phyloP scores from a whole-genome alignment of 768 basidiomycete genomes.

The Tylopilus sp. region DNA sequence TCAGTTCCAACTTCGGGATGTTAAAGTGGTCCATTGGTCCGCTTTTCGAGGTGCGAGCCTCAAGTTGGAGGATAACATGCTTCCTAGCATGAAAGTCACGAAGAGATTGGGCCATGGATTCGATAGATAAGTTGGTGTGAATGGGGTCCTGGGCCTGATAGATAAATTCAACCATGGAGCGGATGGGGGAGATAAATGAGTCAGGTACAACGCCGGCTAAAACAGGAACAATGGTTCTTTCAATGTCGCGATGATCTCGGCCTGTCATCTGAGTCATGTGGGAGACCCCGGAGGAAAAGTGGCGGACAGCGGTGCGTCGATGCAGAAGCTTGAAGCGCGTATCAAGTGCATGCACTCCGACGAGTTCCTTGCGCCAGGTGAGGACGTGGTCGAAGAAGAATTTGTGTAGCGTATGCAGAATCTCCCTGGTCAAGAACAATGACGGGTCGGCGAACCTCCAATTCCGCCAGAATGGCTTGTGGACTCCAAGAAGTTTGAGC shows the following conservation, averaged over 20 bases:
- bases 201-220: too few relatives aligned
- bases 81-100: neutral
- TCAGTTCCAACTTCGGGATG: neutral
- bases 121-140: neutral
- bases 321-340: neutral
- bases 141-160: neutral
- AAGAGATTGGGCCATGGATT: neutral
- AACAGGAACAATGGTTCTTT: neutral
- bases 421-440: neutral
- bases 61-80: neutral
- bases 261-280: neutral
- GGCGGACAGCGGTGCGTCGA: too few relatives aligned
- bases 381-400: conserved; percentile 9
- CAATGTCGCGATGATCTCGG: neutral
- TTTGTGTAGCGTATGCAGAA: conserved; percentile 9
- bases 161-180: neutral
- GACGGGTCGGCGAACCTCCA: neutral
- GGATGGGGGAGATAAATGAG: neutral
- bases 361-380: conserved; percentile 6
- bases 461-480: neutral
- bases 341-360: neutral
- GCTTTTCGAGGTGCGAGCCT: neutral
- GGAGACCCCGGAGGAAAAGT: neutral
- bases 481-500: neutral
- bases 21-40: neutral